phyloP scores from a whole-genome alignment of 352 stramenopile genomes.

The Thalassiosira livingstoniorum region DNA sequence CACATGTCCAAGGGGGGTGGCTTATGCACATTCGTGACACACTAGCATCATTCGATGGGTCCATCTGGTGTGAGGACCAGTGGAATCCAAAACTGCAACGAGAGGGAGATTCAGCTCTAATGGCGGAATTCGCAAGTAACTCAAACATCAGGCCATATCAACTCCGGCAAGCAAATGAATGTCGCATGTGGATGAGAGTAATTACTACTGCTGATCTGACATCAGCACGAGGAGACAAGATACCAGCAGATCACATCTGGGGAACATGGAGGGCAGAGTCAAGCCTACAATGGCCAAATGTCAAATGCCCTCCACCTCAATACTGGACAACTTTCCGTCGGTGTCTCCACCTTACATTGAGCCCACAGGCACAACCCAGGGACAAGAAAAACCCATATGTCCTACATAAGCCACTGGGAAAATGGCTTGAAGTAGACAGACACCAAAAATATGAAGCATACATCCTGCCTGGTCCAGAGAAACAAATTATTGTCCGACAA shows the following conservation, averaged over 20 bases:
- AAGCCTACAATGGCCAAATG: not conserved
- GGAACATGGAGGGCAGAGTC: not conserved
- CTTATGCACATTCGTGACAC: not conserved
- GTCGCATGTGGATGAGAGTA: not conserved
- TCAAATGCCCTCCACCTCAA: not conserved
- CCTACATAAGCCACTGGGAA: not conserved
- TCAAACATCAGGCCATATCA: not conserved
- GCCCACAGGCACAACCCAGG: not conserved
- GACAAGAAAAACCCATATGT: not conserved
- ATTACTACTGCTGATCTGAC: not conserved
- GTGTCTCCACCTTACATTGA: not conserved
- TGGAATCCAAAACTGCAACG: conserved; percentile 1
- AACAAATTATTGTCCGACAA: too few species aligned
- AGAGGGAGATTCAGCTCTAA: not conserved
- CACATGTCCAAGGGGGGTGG: not conserved
- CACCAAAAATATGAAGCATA: not conserved
- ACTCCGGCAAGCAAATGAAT: not conserved
- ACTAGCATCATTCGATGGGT: not conserved
- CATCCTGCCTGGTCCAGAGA: too few species aligned
- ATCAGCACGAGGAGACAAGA: not conserved
- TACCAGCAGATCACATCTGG: not conserved
- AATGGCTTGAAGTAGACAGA: not conserved
- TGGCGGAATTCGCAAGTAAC: not conserved
- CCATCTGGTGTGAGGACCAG: not conserved
- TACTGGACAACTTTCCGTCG: not conserved